phyloP scores from a whole-genome alignment of 2,329 filamentous ascomycete species.

The Calcarisporium arbuscula region DNA sequence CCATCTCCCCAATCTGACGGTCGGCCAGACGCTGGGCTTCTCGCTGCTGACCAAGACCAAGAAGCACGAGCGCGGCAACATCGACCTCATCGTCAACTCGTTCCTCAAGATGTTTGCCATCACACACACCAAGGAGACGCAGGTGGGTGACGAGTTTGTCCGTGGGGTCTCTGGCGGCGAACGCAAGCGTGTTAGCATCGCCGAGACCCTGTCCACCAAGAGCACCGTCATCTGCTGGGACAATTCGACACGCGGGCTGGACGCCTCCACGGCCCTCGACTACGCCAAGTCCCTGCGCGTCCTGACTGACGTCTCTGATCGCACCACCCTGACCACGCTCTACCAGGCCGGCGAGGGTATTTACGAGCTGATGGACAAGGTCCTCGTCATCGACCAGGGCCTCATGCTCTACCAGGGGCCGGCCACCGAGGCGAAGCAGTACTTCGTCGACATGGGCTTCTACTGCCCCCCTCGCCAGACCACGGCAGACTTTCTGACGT shows the following conservation, averaged over 20 bases:
- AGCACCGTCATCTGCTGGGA: slow-evolving; percentile 73
- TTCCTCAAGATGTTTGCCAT: slow-evolving; percentile 76
- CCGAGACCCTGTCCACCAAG: slow-evolving; percentile 69
- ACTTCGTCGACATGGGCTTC: slow-evolving; percentile 70
- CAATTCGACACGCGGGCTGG: slow-evolving; percentile 73
- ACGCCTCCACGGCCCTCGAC: slow-evolving; percentile 72
- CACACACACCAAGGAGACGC: slow-evolving; percentile 65
- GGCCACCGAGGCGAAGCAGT: slow-evolving; percentile 54
- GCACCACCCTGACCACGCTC: slow-evolving; percentile 38
- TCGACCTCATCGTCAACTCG: slow-evolving; percentile 61
- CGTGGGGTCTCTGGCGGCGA: slow-evolving; percentile 76
- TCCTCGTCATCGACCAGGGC: slow-evolving; percentile 68
- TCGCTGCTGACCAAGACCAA: slow-evolving; percentile 70
- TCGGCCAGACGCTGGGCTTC: slow-evolving; percentile 73
- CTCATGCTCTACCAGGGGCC: slow-evolving; percentile 61
- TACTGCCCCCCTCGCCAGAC: slow-evolving; percentile 69
- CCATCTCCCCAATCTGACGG: slow-evolving; percentile 67
- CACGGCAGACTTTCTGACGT: slow-evolving; percentile 43
- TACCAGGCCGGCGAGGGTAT: slow-evolving; percentile 39
- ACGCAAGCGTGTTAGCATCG: slow-evolving; percentile 72
- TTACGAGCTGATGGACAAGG: slow-evolving; percentile 63
- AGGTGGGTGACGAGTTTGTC: slow-evolving; percentile 66
- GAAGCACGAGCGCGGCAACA: slow-evolving; percentile 55
- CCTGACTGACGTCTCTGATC: slow-evolving; percentile 70
- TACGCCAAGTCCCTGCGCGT: slow-evolving; percentile 64